Conservation (phyloP, 495 filamentous ascomycete species). For the Xylaria nigripes region DNA sequence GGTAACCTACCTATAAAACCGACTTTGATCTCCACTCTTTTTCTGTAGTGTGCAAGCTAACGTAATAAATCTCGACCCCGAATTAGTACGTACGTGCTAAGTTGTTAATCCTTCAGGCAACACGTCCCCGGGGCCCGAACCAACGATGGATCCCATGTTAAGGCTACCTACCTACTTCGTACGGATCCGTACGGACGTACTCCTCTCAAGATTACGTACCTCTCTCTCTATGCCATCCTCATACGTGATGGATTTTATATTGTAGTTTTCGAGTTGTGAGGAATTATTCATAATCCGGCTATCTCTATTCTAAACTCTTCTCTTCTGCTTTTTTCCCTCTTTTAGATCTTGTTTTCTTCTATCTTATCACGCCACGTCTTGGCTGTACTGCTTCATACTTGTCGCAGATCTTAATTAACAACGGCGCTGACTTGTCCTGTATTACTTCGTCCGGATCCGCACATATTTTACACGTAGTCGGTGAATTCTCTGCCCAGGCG, state of each 20-base stretch:
- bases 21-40: too few relatives aligned
- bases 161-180: too few relatives aligned
- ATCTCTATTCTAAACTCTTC: not conserved
- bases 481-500: not conserved
- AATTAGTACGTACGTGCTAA: too few relatives aligned
- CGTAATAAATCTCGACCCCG: too few relatives aligned
- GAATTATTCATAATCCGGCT: not conserved
- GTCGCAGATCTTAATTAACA: not conserved
- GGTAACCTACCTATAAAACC: too few relatives aligned
- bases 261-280: not conserved
- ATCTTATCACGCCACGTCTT: not conserved
- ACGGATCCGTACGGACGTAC: too few relatives aligned
- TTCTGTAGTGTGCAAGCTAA: too few relatives aligned
- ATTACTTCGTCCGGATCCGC: not conserved
- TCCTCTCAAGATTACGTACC: not conserved
- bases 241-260: not conserved
- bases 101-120: too few relatives aligned
- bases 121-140: too few relatives aligned
- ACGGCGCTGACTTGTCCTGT: slow-evolving; percentile 7
- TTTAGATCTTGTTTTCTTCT: not conserved
- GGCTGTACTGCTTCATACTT: not conserved
- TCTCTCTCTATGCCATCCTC: not conserved
- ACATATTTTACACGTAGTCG: not conserved
- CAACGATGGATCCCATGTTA: too few relatives aligned
- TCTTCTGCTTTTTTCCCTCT: not conserved